A percentile compares a stretch with the other conserved stretches of the same genome.
These are phyloP conservation scores for Calycina herbarum DNA, from an alignment of 2,329 filamentous ascomycete genomes.

Conservation along the genomic window DNA sequence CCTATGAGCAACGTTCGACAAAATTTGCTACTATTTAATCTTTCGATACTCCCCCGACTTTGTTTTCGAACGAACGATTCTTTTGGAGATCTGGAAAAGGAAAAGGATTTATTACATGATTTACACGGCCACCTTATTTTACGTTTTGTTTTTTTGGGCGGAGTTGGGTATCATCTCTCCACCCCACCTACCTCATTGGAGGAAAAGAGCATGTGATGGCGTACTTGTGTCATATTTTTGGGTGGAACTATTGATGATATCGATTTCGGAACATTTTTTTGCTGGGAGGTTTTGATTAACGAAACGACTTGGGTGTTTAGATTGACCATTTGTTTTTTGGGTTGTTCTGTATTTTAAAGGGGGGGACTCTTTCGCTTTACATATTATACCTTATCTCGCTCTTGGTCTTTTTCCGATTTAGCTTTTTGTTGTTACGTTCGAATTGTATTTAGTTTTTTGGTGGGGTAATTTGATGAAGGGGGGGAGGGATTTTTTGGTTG, in stretches of 20 bases:
- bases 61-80: neutral
- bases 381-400: neutral
- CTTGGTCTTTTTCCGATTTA: neutral
- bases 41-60: neutral
- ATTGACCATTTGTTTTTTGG: neutral
- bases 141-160: neutral
- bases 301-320: neutral
- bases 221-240: neutral
- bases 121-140: neutral
- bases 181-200: neutral
- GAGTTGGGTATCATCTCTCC: neutral
- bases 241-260: neutral
- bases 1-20: neutral
- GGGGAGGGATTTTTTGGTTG: no score
- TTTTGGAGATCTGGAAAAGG: neutral
- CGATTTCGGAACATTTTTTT: neutral
- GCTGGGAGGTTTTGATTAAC: neutral
- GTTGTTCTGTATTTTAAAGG: neutral
- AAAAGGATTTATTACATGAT: conserved; percentile 3
- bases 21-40: neutral
- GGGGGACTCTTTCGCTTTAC: neutral
- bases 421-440: neutral
- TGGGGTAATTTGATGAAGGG: no score
- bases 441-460: no score
- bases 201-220: neutral